Evolutionary conservation across 306 rosid species (phyloP), one percentile per base, ranked within the genome.

Genomic region (Boehmeria nivea): DNA sequence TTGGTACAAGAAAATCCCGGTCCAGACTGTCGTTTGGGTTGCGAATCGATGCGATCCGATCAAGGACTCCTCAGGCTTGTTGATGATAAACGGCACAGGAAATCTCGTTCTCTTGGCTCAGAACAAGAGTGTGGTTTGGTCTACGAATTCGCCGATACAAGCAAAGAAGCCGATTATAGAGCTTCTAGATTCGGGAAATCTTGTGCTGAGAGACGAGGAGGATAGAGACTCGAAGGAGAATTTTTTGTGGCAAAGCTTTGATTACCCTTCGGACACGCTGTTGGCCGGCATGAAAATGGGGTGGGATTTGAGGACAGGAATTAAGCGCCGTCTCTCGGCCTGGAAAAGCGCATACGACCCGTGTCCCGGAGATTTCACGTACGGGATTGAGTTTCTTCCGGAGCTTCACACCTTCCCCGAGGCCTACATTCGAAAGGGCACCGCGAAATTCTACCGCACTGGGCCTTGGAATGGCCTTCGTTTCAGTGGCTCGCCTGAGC

Each of bases 201-300:
- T 82, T 6, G 75, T 85, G 1, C 21, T 72, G 13, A 69, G 65
- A 49, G 72, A 75, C 49, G 76, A 45, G 40, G 52, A 47, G 12
- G 81, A 71, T 16, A 54, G 59, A 12, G 56, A 48, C 18, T 39
- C 72, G 2, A 70, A 52, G 37, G 71, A 48, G 23, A 19, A 15
- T 19, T 65, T 46, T 52, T 52, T 70, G 61, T 81, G 89, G 94
- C 82, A 85, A 40, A 76, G 89, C 68, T 82, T 82, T 44, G 94
- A 85, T 36, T 68, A 85, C 50, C 94, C 89, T 19, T 58, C 66
- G 40, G 89, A 82, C 20, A 75, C 94, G 27, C 50, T 80, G 14
- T 37, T 82, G 28, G 84, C 85, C 1, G 77, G 66, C 16, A 82
- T 77, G 89, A 85, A 85, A 58, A 3, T 79, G 18, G 87, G 89